Conservation (phyloP, 495 filamentous ascomycete species). For the Echria macrotheca region DNA sequence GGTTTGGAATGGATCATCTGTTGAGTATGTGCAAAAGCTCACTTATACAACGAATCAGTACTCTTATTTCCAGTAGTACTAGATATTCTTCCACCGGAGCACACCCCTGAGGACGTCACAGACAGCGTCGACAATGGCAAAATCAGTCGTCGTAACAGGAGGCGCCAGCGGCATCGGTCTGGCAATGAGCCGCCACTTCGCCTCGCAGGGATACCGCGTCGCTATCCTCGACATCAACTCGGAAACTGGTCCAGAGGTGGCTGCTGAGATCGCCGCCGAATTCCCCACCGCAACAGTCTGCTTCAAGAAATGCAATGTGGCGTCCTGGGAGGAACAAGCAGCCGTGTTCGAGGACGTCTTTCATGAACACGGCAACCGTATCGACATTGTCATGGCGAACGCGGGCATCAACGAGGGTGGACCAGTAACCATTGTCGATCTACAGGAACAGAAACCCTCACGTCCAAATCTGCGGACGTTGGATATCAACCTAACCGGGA, state of each 20-base stretch:
- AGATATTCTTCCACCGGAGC: too few species aligned
- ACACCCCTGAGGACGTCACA: too few species aligned
- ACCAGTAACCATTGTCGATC: slow-evolving; percentile 22
- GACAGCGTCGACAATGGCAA: not conserved
- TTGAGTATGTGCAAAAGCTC: too few species aligned
- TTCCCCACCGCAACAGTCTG: slow-evolving; percentile 31
- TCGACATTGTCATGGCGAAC: slow-evolving; percentile 53
- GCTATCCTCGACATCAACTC: slow-evolving; percentile 50
- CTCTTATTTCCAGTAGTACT: too few species aligned
- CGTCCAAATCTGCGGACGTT: slow-evolving; percentile 39
- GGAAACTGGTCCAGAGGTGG: slow-evolving; percentile 24
- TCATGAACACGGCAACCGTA: slow-evolving; percentile 24
- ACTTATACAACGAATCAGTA: too few species aligned
- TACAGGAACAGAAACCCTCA: slow-evolving; percentile 32
- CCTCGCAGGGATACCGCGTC: slow-evolving; percentile 39
- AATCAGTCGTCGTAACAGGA: slow-evolving; percentile 38
- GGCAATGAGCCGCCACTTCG: slow-evolving; percentile 42
- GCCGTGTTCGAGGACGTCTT: slow-evolving; percentile 39
- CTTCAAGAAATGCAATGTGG: slow-evolving; percentile 44
- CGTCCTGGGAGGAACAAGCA: slow-evolving; percentile 45
- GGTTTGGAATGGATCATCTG: too few species aligned
- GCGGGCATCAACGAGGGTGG: slow-evolving; percentile 49
- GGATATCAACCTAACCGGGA: slow-evolving; percentile 45
- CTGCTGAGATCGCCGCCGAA: slow-evolving; percentile 29
- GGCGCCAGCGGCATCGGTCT: slow-evolving; percentile 53